Conservation (phyloP, 495 filamentous ascomycete species). For the Neurospora terricola region DNA sequence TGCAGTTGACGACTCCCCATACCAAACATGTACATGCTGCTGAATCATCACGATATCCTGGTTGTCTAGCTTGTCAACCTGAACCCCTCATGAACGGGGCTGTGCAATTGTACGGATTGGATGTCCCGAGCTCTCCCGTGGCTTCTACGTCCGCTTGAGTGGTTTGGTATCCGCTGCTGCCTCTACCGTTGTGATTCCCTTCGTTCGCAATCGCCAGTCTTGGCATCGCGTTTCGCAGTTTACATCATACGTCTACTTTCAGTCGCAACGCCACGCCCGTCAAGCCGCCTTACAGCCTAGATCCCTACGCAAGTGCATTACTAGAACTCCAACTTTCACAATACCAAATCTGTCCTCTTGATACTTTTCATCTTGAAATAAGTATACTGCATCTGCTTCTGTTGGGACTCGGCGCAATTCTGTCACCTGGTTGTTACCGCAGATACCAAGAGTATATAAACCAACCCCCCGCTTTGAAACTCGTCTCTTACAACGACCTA, state of each 20-base stretch:
- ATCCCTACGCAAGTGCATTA: neutral
- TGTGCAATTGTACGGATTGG: neutral
- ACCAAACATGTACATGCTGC: neutral
- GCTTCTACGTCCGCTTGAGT: neutral
- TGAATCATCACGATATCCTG: neutral
- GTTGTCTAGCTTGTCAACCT: neutral
- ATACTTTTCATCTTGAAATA: neutral
- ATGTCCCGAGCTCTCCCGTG: neutral
- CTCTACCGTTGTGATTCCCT: neutral
- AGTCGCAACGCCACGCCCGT: neutral
- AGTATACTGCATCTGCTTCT: neutral
- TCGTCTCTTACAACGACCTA: constrained; percentile 5
- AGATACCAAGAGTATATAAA: neutral
- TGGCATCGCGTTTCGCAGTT: neutral
- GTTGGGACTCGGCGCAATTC: neutral
- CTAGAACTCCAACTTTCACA: neutral
- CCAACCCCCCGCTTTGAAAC: constrained; percentile 8
- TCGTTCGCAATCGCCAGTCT: neutral
- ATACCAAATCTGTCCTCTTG: neutral
- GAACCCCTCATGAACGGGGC: neutral
- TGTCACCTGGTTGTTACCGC: neutral
- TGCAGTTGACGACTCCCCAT: neutral
- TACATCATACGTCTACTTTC: neutral
- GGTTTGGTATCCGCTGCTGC: neutral
- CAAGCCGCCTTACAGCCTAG: neutral